Evolutionary conservation across 2,329 filamentous ascomycete species (phyloP), one percentile per base, ranked within the genome.

Genomic region (Fusarium avenaceum): DNA sequence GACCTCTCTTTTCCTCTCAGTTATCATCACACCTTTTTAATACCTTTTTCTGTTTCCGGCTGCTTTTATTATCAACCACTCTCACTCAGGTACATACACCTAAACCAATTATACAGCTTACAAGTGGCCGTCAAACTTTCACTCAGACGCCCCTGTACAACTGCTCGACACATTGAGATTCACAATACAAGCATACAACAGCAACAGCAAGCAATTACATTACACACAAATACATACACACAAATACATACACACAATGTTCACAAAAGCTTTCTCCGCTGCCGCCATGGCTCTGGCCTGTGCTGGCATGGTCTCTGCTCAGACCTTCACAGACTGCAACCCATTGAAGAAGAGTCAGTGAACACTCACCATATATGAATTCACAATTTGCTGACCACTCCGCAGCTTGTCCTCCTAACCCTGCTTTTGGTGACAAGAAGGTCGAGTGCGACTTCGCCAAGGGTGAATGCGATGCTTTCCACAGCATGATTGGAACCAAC

Each of bases 401-500:
- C 17, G 10, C 19, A 87, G 86, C 75, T 33, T 98, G 95, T 81
- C 87, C 92, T 49, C 79, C 90, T 59, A 86, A 97, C 77, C 86
- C 91, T 66, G 95, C 94, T 13, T 85, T 97, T 15, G 93, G 92
- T 52, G 89, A 78, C 81, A 81, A 78, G 42, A 65, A 62, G 22
- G 71, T 81, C 52, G 70, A 73, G 60, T 89, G 94, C 76, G 93
- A 97, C 83, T 96, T 97, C 82, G 91, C 88, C 62, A 84, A 90
- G 78, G 92, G 92, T 58, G 77, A 82, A 35, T 94, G 90, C 66
- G 83, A 87, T 67, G 78, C 81, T 72, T 86, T 89, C 78, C 78
- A 76, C 32, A 67, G 74, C 46, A 79, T 82, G 45, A 77, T 76
- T 7, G 86, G 84, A 63, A 87, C 86, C 65, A 78, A 67, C 26